A percentile compares a stretch with the other conserved stretches of the same genome.
These are phyloP conservation scores for Cercis canadensis DNA, from an alignment of 306 rosid species.

Conservation along the genomic window DNA sequence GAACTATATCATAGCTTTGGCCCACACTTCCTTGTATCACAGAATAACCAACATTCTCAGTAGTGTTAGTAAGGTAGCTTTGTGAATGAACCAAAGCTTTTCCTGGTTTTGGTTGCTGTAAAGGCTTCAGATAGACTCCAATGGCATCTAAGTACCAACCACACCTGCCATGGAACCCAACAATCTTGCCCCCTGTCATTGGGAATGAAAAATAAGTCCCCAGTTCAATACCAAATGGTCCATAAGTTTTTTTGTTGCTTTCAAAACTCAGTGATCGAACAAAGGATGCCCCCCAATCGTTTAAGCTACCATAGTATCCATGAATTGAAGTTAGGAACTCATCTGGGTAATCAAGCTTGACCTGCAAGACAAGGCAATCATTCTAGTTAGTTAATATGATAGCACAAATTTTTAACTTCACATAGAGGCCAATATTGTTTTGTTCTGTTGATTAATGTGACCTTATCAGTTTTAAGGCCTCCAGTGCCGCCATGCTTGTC, in stretches of 20 bases:
- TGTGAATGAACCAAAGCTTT: slow-evolving; percentile 48
- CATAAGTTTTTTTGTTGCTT: slow-evolving; percentile 63
- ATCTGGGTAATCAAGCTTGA: slow-evolving; percentile 68
- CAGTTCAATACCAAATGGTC: slow-evolving; percentile 67
- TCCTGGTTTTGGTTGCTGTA: slow-evolving; percentile 48
- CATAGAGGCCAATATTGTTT: too few species aligned
- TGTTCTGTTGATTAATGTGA: neutral
- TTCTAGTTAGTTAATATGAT: slow-evolving; percentile 17
- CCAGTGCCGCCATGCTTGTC: slow-evolving; percentile 81
- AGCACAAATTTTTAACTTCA: neutral
- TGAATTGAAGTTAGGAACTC: slow-evolving; percentile 68
- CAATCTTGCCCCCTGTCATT: slow-evolving; percentile 65
- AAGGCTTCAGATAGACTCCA: slow-evolving; percentile 69
- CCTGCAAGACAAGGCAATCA: slow-evolving; percentile 47
- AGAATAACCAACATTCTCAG: slow-evolving; percentile 58
- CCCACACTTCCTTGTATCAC: slow-evolving; percentile 73
- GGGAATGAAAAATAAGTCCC: slow-evolving; percentile 73
- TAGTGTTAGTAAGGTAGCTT: slow-evolving; percentile 38
- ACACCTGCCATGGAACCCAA: slow-evolving; percentile 83
- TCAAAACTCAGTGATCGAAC: slow-evolving; percentile 65
- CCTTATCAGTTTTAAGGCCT: slow-evolving; percentile 65
- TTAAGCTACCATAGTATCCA: slow-evolving; percentile 68
- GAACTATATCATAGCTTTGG: slow-evolving; percentile 73
- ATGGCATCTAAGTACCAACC: slow-evolving; percentile 85
- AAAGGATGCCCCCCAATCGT: slow-evolving; percentile 43